Evolutionary conservation across 306 rosid species (phyloP).

Genomic region (Casuarina glauca): DNA sequence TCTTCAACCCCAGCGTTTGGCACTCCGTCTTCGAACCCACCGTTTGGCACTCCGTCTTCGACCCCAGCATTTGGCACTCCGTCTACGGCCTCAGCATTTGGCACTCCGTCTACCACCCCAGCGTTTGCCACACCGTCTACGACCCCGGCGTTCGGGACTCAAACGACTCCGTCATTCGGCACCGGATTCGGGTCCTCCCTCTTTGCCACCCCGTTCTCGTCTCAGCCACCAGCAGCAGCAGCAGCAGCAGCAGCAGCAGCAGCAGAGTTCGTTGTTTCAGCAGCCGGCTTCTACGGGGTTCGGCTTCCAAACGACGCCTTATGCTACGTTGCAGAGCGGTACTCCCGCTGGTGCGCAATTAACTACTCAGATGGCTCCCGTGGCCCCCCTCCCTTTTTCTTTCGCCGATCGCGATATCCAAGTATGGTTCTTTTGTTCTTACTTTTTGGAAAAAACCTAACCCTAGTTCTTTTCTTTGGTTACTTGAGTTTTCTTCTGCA

Average conservation of each 20-base stretch:
- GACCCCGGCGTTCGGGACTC: slow-evolving; percentile 60
- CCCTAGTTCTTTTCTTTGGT: not conserved
- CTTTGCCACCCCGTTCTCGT: slow-evolving; percentile 55
- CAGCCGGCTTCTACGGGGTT: slow-evolving; percentile 48
- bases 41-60: slow-evolving; percentile 47
- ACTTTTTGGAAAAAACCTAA: slow-evolving; percentile 10
- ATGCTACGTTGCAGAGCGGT: slow-evolving; percentile 45
- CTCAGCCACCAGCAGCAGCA: slow-evolving; percentile 50
- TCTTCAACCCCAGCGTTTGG: slow-evolving; percentile 29
- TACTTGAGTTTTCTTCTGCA: slow-evolving; percentile 6
- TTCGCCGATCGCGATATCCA: slow-evolving; percentile 92
- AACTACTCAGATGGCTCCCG: slow-evolving; percentile 93
- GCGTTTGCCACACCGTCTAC: slow-evolving; percentile 54
- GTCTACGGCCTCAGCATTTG: slow-evolving; percentile 43
- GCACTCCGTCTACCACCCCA: slow-evolving; percentile 54
- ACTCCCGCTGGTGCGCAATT: slow-evolving; percentile 57
- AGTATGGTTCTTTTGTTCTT: slow-evolving; percentile 29
- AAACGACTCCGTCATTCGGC: slow-evolving; percentile 48
- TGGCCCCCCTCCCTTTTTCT: slow-evolving; percentile 83
- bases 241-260: slow-evolving; percentile 46
- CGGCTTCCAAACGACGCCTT: slow-evolving; percentile 52
- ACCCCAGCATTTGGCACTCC: slow-evolving; percentile 44
- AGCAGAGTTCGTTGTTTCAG: slow-evolving; percentile 47
- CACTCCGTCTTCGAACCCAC: slow-evolving; percentile 17
- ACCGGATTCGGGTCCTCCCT: slow-evolving; percentile 63